These are phyloP conservation scores for Cordyceps cateniannulata DNA, from an alignment of 2,329 filamentous ascomycete species.

Conservation along the genomic window DNA sequence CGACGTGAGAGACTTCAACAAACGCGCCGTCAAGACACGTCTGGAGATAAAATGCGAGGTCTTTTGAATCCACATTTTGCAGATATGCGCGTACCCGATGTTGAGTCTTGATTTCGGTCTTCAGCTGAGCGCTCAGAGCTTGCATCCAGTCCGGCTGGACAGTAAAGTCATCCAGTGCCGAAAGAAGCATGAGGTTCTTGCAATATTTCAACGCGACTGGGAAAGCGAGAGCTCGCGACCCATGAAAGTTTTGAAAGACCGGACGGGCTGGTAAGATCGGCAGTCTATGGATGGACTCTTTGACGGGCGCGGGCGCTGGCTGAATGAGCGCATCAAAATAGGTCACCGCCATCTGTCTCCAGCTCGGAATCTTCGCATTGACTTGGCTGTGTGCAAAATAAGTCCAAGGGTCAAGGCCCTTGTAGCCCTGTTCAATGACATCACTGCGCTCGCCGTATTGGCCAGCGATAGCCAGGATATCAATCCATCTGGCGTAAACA, in stretches of 20 bases:
- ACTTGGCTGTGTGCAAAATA: conserved; percentile 39
- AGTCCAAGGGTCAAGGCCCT: conserved; percentile 69
- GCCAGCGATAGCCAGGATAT: conserved; percentile 72
- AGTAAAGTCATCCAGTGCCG: conserved; percentile 42
- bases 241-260: conserved; percentile 41
- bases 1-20: conserved; percentile 33
- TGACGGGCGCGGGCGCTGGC: conserved; percentile 19
- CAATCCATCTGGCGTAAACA: conserved; percentile 75
- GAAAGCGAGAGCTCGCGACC: conserved; percentile 49
- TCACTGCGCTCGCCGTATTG: conserved; percentile 66
- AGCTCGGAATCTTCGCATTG: conserved; percentile 40
- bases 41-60: conserved; percentile 40
- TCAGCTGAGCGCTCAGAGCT: conserved; percentile 65
- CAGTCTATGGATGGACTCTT: conserved; percentile 28
- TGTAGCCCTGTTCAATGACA: conserved; percentile 81
- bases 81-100: conserved; percentile 51
- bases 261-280: conserved; percentile 13
- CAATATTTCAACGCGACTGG: conserved; percentile 65
- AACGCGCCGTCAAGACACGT: conserved; percentile 53
- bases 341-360: conserved; percentile 41
- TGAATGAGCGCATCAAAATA: conserved; percentile 40
- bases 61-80: conserved; percentile 30
- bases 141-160: conserved; percentile 80
- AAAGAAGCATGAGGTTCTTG: conserved; percentile 45
- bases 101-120: conserved; percentile 61